These are phyloP conservation scores for Cinnamomum chago DNA, from an alignment of 164 flowering plant genomes.

Conservation along the genomic window DNA sequence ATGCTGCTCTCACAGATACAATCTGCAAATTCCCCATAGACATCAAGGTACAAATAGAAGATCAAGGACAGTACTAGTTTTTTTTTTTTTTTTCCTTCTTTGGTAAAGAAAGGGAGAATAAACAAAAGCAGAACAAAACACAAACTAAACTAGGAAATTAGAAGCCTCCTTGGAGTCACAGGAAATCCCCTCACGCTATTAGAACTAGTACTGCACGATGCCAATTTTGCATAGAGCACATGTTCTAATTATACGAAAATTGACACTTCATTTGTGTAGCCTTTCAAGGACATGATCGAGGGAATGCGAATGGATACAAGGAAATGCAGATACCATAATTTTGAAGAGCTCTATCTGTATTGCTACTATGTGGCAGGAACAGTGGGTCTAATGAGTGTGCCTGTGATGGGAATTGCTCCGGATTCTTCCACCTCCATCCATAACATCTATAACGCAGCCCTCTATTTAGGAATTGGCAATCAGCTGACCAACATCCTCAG, in stretches of 20 bases:
- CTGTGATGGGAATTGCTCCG: conserved; percentile 69
- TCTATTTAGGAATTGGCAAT: conserved; percentile 64
- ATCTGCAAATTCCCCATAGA: conserved; percentile 59
- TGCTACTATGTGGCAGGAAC: conserved; percentile 87
- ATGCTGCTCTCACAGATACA: conserved; percentile 69
- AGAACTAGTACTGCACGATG: too few relatives aligned
- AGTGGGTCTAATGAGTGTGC: conserved; percentile 77
- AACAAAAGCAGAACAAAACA: too few relatives aligned
- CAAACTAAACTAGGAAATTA: too few relatives aligned
- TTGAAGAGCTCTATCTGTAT: conserved; percentile 67
- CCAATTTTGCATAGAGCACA: too few relatives aligned
- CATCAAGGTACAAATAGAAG: conserved; percentile 42
- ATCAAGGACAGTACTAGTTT: background rate
- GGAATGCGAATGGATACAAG: conserved; percentile 81
- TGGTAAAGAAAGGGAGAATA: too few relatives aligned
- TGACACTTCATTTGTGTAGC: conserved; percentile 23
- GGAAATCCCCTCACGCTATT: too few relatives aligned
- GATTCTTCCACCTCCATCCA: conserved; percentile 40
- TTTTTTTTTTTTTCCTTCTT: background rate
- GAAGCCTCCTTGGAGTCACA: too few relatives aligned
- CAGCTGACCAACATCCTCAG: conserved; percentile 81
- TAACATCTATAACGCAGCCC: conserved; percentile 48
- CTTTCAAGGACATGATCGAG: conserved; percentile 77
- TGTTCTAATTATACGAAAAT: background rate
- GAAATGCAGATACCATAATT: conserved; percentile 54